Evolutionary conservation across 495 filamentous ascomycete species (phyloP), one percentile per base, ranked within the genome.

Genomic region (Terfezia boudieri): DNA sequence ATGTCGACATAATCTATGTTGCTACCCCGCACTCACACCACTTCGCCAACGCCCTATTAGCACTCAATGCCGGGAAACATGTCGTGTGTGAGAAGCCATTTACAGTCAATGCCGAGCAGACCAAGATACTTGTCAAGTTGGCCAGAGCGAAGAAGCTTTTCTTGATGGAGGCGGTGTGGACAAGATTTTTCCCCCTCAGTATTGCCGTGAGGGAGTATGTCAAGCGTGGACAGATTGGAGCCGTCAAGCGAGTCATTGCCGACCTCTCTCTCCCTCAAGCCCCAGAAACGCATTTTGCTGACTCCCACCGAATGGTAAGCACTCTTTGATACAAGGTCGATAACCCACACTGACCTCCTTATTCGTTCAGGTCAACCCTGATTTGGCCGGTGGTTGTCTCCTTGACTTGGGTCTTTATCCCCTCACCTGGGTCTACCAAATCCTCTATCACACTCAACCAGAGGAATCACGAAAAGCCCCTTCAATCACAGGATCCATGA

Each of bases 131-230:
- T 14, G 74, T 80, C 53, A 77, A 84, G 52, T 80, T 76, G 16
- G 86, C 90, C 0, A 74, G 70, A 60, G 71, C 76, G 60, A 93
- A 92, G 74, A 76, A 78, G n/a, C 63, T 94, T 20, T 94, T 95
- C 70, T 67, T 96, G 38, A 94, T 94, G 86, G 89, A 96, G 71
- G 88, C 88, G 16, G 84, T 95, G 11, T 95, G 90, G 89, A 95
- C 88, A 41, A 71, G 89, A 22, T 90, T 83, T 66, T 92, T 94
- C 71, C 89, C 89, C 2, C 66, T 89, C 5, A 82, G 77, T 58
- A 75, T 83, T 55, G 78, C 89, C 67, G 68, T 94, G 20, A 68
- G 86, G 41, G 73, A 86, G 53, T 61, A 86, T 60, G 80, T 92
- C 54, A 67, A 72, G 53, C 69, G 73, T 2, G 82, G 82, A 2